Conservation (phyloP, 2,329 filamentous ascomycete species). For the Trichoderma polysporum region DNA sequence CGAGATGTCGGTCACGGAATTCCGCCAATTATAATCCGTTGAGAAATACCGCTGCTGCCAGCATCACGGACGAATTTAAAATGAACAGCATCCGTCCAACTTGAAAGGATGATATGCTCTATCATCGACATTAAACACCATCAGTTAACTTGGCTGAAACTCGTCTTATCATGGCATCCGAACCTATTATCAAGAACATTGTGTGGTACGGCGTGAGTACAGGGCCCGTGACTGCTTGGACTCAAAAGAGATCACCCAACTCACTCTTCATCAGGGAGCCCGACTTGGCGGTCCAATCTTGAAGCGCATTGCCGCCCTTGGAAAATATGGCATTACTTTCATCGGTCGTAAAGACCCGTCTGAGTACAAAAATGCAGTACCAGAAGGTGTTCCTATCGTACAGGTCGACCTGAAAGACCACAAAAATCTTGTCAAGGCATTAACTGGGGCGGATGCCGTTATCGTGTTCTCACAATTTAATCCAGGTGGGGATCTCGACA, state of each 20-base stretch:
- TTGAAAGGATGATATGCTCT: not conserved
- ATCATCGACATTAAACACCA: not conserved
- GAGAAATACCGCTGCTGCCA: not conserved
- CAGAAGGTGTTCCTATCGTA: not conserved
- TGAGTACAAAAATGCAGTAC: not conserved
- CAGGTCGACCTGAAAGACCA: constrained; percentile 1
- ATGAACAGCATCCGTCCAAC: not conserved
- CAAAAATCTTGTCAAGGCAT: not conserved
- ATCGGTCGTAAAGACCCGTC: constrained; percentile 3
- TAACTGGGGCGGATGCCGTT: constrained; percentile 5
- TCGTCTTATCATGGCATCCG: not conserved
- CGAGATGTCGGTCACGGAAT: not conserved
- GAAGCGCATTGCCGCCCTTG: not conserved
- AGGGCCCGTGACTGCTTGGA: not conserved
- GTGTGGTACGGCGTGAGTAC: constrained; percentile 15
- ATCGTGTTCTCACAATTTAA: not conserved
- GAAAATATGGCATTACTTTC: not conserved
- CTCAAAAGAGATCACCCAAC: not conserved
- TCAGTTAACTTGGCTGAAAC: not conserved
- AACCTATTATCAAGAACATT: not conserved
- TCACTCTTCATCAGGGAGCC: not conserved
- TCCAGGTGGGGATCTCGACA: not conserved
- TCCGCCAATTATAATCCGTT: not conserved
- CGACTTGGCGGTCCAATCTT: not conserved
- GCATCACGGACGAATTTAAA: not conserved